Base-by-base conservation (phyloP, 176 grass and related monocot genomes). In the Phoenix roebelenii region DNA sequence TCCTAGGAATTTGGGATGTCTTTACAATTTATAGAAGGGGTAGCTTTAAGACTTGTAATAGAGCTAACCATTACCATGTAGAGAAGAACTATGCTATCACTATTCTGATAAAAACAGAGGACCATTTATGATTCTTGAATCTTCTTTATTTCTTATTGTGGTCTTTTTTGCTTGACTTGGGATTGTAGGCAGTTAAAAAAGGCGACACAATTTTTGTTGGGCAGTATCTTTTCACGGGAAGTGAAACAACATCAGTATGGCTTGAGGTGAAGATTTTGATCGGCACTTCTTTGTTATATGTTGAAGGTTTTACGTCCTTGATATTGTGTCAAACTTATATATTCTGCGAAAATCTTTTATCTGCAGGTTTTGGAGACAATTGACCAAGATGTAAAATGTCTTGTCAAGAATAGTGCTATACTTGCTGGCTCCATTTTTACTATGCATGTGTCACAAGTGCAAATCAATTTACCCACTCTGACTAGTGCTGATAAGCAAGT, bases 151-250 rank as follows among this genome's bases (percentile, higher is more conserved):
- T 49, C 48, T 9, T n/a, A 19, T 55, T 55, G 6, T 9, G 54
- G 52, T 7, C 10, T 20, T 15, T 15, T 24, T 28, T 72, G 54
- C 49, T 63, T 12, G 35, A 44, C 35, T 23, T 83, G 66, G 64
- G 62, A 67, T 14, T 73, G 60, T 68, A 97, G 93, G 84, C 44
- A 69, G 87, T 91, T 17, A 97, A 91, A 76, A 77, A 79, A 49
- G 93, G 93, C 55, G 87, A 97, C 66, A 97, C 93, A 68, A 83
- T 97, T 70, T 97, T 97, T 65, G 73, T 97, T 60, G 93, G 93
- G 12, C 93, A 97, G 66, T 97, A 97, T 88, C 93, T 97, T 65
- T 97, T 88, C 70, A 97, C 93, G 25, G 93, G 93, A 83, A 91
- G 93, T 73, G 93, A 97, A 87, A 60, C 84, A 61, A 91, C 93